Evolutionary conservation across 371 early-diverging fungal species (phyloP).

Genomic region (Rhizopus delemar): DNA sequence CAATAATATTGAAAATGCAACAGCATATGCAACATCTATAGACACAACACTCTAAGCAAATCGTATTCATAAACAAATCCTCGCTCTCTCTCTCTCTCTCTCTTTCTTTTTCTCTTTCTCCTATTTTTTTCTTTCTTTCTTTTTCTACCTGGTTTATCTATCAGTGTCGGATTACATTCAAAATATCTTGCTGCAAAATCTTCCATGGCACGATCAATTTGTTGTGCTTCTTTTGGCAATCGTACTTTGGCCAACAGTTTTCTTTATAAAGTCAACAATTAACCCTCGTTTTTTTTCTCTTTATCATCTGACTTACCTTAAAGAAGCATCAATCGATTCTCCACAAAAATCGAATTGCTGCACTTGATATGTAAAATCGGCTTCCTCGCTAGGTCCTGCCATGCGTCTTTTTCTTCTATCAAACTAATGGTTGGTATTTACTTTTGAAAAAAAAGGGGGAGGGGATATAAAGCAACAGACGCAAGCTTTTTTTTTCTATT

Average conservation of each 20-base stretch:
- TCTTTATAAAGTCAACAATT: slow-evolving; percentile 32
- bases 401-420: slow-evolving; percentile 3
- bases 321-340: slow-evolving; percentile 71
- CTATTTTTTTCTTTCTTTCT: not conserved
- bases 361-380: slow-evolving; percentile 47
- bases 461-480: no score
- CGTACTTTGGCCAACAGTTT: slow-evolving; percentile 74
- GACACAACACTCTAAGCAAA: not conserved
- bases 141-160: slow-evolving; percentile 59
- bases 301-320: slow-evolving; percentile 50
- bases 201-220: slow-evolving; percentile 87
- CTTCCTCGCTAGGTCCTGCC: slow-evolving; percentile 20
- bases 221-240: slow-evolving; percentile 88
- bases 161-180: slow-evolving; percentile 68
- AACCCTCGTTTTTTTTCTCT: slow-evolving; percentile 5
- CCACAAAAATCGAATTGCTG: slow-evolving; percentile 66
- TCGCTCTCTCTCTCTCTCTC: not conserved
- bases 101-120: not conserved
- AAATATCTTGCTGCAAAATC: slow-evolving; percentile 83
- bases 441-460: no score
- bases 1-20: slow-evolving; percentile 84
- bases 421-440: no score
- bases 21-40: slow-evolving; percentile 73
- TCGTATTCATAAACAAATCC: not conserved
- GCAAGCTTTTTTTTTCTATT: no score